These are phyloP conservation scores for Phytophthora citrophthora DNA, from an alignment of 352 stramenopile species.

Conservation along the genomic window DNA sequence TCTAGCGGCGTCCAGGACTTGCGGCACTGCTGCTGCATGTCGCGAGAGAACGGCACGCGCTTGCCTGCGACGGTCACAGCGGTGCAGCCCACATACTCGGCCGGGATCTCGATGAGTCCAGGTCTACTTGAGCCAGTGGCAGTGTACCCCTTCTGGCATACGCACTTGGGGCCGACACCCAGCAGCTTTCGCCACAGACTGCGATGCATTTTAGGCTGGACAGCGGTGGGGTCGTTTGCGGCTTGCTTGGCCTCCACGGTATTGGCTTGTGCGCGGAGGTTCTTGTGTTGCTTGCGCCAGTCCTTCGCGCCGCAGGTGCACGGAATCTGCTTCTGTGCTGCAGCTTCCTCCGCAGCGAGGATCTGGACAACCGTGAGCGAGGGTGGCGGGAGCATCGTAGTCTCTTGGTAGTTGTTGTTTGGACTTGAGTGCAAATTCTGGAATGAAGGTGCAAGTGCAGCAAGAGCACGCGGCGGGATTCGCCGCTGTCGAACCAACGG, in stretches of 20 bases:
- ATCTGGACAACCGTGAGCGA: conserved; percentile 31
- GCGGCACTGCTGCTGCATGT: conserved; percentile 54
- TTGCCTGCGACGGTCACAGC: conserved; percentile 56
- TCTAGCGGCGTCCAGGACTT: conserved; percentile 53
- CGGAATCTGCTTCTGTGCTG: conserved; percentile 5
- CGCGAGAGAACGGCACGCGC: conserved; percentile 56
- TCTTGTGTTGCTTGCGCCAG: conserved; percentile 31
- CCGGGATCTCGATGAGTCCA: conserved; percentile 46
- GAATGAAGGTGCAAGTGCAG: conserved; percentile 16
- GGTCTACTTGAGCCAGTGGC: conserved; percentile 5
- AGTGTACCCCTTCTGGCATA: conserved; percentile 35
- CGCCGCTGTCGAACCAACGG: not conserved
- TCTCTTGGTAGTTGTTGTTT: conserved; percentile 9
- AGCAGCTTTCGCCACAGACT: conserved; percentile 66
- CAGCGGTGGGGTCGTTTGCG: conserved; percentile 21
- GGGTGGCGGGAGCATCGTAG: conserved; percentile 25
- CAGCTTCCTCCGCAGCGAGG: conserved; percentile 5
- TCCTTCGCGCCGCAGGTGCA: conserved; percentile 50
- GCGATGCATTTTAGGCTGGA: conserved; percentile 39
- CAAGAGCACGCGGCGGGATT: conserved; percentile 6
- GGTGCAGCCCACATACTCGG: conserved; percentile 51
- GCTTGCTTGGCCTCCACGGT: conserved; percentile 31
- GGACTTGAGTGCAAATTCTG: conserved; percentile 22
- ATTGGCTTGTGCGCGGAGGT: conserved; percentile 3
- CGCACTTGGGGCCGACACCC: conserved; percentile 62